Evolutionary conservation across 225 moss, liverwort and hornwort genomes (phyloP).

Genomic region (Polytrichum commune): DNA sequence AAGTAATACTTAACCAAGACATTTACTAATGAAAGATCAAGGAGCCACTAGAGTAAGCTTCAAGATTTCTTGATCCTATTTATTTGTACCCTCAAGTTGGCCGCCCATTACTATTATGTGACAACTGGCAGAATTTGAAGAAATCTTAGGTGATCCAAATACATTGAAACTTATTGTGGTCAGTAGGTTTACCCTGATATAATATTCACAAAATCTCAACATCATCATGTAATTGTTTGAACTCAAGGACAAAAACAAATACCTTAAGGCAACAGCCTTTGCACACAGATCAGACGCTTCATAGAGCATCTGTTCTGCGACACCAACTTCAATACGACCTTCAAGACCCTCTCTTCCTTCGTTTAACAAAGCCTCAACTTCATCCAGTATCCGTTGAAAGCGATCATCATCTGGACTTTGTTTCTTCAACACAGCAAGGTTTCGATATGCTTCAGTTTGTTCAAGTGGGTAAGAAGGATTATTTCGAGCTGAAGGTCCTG

Average conservation of each 20-base stretch:
- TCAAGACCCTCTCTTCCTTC: conserved; percentile 89
- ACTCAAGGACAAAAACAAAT: neutral
- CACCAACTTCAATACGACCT: conserved; percentile 89
- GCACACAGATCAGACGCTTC: conserved; percentile 77
- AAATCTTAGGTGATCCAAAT: too few species aligned
- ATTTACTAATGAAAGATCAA: too few species aligned
- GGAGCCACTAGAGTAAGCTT: too few species aligned
- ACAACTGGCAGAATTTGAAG: too few species aligned
- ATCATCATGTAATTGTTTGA: too few species aligned
- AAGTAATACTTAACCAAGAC: too few species aligned
- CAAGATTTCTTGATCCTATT: too few species aligned
- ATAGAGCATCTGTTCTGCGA: conserved; percentile 89
- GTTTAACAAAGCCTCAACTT: conserved; percentile 78
- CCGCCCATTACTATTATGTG: too few species aligned
- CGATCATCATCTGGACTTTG: conserved; percentile 34
- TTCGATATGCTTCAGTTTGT: conserved; percentile 30
- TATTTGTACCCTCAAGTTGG: too few species aligned
- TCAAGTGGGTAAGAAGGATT: conserved; percentile 38
- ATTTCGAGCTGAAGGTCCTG: conserved; percentile 20
- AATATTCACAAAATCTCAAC: too few species aligned
- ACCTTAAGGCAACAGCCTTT: conserved; percentile 57
- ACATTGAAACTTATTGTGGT: too few species aligned
- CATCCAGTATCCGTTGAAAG: conserved; percentile 56
- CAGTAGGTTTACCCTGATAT: too few species aligned
- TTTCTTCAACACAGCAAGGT: conserved; percentile 38